Conservation (phyloP, 805 yeast genomes). For the Ogataea polymorpha region DNA sequence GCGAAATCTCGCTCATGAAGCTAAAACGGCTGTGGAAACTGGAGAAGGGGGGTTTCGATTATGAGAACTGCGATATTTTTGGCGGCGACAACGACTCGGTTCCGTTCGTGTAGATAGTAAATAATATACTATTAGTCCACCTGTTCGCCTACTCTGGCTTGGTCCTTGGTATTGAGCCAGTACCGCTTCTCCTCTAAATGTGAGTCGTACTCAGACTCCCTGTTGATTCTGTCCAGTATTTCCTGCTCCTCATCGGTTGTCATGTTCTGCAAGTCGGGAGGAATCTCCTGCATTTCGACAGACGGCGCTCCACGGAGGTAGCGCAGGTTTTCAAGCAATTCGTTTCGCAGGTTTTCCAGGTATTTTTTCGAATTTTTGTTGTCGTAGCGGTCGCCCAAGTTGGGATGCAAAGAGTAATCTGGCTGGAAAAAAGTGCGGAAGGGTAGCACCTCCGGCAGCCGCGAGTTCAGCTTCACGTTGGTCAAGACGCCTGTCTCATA, state of each 20-base stretch:
- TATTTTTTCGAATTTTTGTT: constrained; percentile 83
- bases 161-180: constrained; percentile 38
- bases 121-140: constrained; percentile 17
- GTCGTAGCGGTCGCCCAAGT: constrained; percentile 72
- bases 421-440: constrained; percentile 85
- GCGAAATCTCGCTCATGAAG: constrained; percentile 33
- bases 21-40: constrained; percentile 32
- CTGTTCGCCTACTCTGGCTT: constrained; percentile 35
- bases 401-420: constrained; percentile 85
- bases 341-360: constrained; percentile 72
- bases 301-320: constrained; percentile 89
- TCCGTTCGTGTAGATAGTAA: constrained; percentile 30
- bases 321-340: constrained; percentile 77
- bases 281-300: constrained; percentile 87
- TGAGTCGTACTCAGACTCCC: constrained; percentile 35
- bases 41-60: constrained; percentile 28
- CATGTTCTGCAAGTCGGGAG: constrained; percentile 55
- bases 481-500: constrained; percentile 90
- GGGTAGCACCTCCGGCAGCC: constrained; percentile 71
- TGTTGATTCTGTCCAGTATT: constrained; percentile 34
- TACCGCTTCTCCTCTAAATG: constrained; percentile 36
- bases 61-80: constrained; percentile 24
- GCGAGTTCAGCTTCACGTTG: constrained; percentile 71
- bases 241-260: constrained; percentile 43
- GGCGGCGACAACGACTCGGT: constrained; percentile 35